phyloP scores from a whole-genome alignment of 148 eudicot species.

The Hydrangea macrophylla region DNA sequence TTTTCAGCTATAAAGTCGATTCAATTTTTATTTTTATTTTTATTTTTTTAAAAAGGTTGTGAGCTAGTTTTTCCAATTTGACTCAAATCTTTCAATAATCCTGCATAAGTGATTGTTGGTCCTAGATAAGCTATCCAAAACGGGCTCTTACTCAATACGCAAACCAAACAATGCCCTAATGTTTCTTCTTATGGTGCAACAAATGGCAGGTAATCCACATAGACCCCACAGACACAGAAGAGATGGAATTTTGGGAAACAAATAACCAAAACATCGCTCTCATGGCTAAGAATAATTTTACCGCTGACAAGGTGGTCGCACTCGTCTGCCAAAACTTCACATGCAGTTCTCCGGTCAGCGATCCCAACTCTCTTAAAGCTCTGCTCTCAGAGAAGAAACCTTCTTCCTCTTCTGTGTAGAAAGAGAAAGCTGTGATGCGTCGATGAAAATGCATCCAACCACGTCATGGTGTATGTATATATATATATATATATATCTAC shows the following conservation, averaged over 20 bases:
- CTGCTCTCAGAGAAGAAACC: constrained; percentile 35
- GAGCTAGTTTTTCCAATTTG: neutral
- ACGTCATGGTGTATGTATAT: no score
- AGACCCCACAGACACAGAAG: constrained; percentile 51
- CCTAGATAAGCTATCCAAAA: no score
- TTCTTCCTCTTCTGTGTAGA: neutral
- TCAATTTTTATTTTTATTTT: no score
- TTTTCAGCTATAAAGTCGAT: no score
- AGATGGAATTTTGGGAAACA: constrained; percentile 57
- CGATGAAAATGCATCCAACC: no score
- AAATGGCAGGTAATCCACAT: constrained; percentile 70
- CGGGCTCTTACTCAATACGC: no score
- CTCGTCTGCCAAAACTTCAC: constrained; percentile 79
- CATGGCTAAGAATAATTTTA: constrained; percentile 59
- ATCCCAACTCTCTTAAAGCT: constrained; percentile 55
- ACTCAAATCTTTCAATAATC: neutral
- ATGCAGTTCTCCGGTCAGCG: constrained; percentile 66
- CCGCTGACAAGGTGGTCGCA: constrained; percentile 54
- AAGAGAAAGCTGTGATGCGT: no score
- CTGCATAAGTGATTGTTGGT: no score
- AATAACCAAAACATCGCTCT: constrained; percentile 45
- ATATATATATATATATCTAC: no score
- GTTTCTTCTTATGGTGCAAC: neutral
- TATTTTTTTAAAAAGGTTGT: no score
- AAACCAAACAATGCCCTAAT: no score